Evolutionary conservation across 2,329 filamentous ascomycete species (phyloP), one percentile per base, ranked within the genome.

Genomic region (Cladosporium cucumerinum): DNA sequence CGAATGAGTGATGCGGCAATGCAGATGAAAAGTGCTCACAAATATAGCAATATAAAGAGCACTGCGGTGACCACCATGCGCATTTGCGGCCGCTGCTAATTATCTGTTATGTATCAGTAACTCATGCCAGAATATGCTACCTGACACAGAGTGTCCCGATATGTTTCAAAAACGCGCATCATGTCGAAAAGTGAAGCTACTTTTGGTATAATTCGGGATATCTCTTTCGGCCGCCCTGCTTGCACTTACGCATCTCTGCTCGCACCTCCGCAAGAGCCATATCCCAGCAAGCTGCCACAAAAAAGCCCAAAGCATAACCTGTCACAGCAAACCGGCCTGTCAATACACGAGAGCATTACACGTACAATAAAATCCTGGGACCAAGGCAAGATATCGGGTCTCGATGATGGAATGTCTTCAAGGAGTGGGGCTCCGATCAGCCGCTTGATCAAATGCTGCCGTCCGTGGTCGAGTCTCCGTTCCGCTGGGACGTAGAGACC

Each of bases 1-100:
- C 8, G 23, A 57, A 68, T 23, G 66, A 68, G 58, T 66, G 30
- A 64, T 28, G 26, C n/a, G n/a, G n/a, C n/a, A n/a, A n/a, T n/a
- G n/a, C n/a, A n/a, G n/a, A n/a, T n/a, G n/a, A n/a, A n/a, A n/a
- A n/a, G n/a, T n/a, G n/a, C n/a, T n/a, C n/a, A n/a, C n/a, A n/a
- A n/a, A n/a, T n/a, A n/a, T n/a, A n/a, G n/a, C n/a, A n/a, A n/a
- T n/a, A n/a, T n/a, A n/a, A n/a, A n/a, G n/a, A n/a, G n/a, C n/a
- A n/a, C n/a, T n/a, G n/a, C n/a, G n/a, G n/a, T n/a, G n/a, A n/a
- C n/a, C n/a, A n/a, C n/a, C n/a, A n/a, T n/a, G n/a, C n/a, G n/a
- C n/a, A n/a, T n/a, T n/a, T n/a, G n/a, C n/a, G n/a, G n/a, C n/a
- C n/a, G n/a, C n/a, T n/a, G n/a, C n/a, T n/a, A n/a, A n/a, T n/a